Base-by-base conservation (phyloP, 2,329 filamentous ascomycete genomes). In the Cercospora janseana region DNA sequence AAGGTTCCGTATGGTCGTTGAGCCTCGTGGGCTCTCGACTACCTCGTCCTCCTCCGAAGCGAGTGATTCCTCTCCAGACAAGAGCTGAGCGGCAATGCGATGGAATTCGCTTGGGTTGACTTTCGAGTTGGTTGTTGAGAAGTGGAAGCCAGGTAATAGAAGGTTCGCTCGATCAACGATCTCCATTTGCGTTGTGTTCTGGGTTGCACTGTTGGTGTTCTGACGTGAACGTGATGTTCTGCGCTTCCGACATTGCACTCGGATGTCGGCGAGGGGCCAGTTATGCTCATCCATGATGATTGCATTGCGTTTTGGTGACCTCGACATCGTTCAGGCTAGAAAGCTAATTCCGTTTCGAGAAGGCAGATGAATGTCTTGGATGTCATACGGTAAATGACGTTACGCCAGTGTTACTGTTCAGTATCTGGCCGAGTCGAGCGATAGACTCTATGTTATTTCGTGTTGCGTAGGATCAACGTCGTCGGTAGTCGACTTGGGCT, bases 31-130 rank as follows among this genome's bases (percentile, higher is more conserved):
- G 16, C 35, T 20, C 24, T 47, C 46, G 20, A 44, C 27, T 27
- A 50, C 43, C 6, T 55, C 51, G 4, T 55, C 49, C 9, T 37
- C 32, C 10, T 55, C 34, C 12, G 34, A 23, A 13, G 42, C 20
- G 9, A 28, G 28, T n/a, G 48, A 53, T 27, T 53, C 44, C 18
- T 58, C 53, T 8, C 58, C 58, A 6, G 56, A 54, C 1, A 60
- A 46, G 5, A 60, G 52, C 23, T 55, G 56, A 15, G 56, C 58
- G 20, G 58, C 58, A 13, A 57, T 45, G 24, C 56, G 56, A 29
- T 60, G 58, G 40, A 60, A 60, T 35, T 60, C 56, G n/a, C 50
- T 50, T 3, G 52, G 46, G 29, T 59, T 52, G 13, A 55, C 54
- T n/a, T 46, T 40, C 18, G 49, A 47, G 35, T 60, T 54, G 3